Evolutionary conservation across 192 early-diverging fungal species (phyloP).

Genomic region (Thoreauomyces humboldtii): DNA sequence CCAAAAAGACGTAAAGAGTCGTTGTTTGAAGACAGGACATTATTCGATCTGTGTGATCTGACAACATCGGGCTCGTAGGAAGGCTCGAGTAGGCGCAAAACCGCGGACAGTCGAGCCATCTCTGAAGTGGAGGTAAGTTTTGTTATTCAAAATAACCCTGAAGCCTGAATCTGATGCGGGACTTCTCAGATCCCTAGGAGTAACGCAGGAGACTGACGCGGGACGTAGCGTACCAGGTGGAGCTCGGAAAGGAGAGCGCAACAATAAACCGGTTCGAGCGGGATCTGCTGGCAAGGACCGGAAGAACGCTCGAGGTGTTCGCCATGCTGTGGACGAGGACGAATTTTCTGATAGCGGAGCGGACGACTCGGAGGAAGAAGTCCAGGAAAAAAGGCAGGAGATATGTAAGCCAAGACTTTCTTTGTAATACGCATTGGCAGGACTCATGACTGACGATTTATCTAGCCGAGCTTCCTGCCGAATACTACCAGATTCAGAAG

Average conservation of each 20-base stretch:
- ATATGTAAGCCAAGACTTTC: conserved; percentile 53
- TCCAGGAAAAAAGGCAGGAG: conserved; percentile 58
- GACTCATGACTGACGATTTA: no score
- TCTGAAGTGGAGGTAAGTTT: conserved; percentile 42
- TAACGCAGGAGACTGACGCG: no score
- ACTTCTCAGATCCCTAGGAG: no score
- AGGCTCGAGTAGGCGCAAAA: conserved; percentile 5
- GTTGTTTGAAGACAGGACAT: no score
- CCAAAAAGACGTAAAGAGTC: background rate
- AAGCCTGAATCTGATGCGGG: no score
- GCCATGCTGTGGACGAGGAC: conserved; percentile 29
- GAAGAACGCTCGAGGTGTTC: background rate
- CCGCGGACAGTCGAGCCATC: conserved; percentile 37
- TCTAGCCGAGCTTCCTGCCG: conserved; percentile 56
- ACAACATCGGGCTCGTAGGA: no score
- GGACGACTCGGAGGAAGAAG: conserved; percentile 52
- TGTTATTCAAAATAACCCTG: no score
- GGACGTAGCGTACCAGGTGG: no score
- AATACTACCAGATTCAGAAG: conserved; percentile 65
- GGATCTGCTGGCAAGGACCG: conserved; percentile 16
- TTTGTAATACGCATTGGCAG: no score
- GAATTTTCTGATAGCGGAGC: conserved; percentile 44
- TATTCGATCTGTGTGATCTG: no score
- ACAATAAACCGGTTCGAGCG: no score
- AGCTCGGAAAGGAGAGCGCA: no score